A percentile compares a stretch with the other conserved stretches of the same genome.
phyloP scores from a whole-genome alignment of 108 stramenopile species.

The Hondaea fermentalgiana region DNA sequence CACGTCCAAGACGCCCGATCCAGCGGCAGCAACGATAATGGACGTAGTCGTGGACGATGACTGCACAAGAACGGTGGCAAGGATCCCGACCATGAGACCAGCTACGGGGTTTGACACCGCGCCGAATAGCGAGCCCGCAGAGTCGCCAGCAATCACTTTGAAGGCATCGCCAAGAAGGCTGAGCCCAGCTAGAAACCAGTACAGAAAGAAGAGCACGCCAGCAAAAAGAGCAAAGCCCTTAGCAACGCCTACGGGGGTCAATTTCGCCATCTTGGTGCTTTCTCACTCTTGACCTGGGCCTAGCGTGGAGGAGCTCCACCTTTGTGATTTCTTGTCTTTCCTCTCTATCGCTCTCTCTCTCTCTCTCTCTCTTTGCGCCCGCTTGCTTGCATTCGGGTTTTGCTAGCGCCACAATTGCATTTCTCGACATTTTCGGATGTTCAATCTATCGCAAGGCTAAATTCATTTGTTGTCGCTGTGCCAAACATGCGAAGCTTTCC shows the following conservation, averaged over 20 bases:
- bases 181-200: conserved; percentile 74
- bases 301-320: too few relatives aligned
- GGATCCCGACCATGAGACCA: conserved; percentile 70
- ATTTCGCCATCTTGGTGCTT: neutral
- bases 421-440: too few relatives aligned
- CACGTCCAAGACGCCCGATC: conserved; percentile 54
- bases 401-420: neutral
- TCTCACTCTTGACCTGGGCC: neutral
- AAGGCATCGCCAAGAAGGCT: conserved; percentile 66
- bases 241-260: conserved; percentile 51
- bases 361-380: neutral
- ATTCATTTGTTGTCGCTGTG: too few relatives aligned
- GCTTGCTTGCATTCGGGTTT: neutral
- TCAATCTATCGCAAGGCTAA: too few relatives aligned
- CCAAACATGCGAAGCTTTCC: too few relatives aligned
- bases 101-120: conserved; percentile 73
- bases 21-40: conserved; percentile 70
- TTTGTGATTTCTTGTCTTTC: too few relatives aligned
- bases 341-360: neutral
- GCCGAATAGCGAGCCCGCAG: conserved; percentile 66
- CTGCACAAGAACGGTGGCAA: conserved; percentile 74
- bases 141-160: conserved; percentile 67
- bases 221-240: conserved; percentile 45
- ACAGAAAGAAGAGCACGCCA: conserved; percentile 64
- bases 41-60: conserved; percentile 76